Base-by-base conservation (phyloP, 257 asterid genomes). In the Solanum corneliomulleri region DNA sequence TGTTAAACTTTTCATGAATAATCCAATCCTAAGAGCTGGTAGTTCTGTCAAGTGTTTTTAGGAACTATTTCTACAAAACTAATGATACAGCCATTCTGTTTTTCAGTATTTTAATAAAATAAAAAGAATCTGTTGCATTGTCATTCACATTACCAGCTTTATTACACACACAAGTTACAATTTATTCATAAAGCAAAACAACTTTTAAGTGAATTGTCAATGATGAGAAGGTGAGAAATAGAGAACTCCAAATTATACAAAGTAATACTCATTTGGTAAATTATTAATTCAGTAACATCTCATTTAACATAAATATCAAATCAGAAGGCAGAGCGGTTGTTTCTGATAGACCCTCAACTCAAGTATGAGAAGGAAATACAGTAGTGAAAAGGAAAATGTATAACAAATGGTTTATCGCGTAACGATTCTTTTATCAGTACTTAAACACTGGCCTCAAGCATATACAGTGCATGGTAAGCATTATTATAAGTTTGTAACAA, bases 291-390 rank as follows among this genome's bases (percentile, higher is more conserved):
- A 56, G 62, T 7, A 23, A 3, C 62, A 56, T 2, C 62, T 7
- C 20, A 42, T 42, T 56, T 52, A 0, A 18, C n/a, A 56, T 56
- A 56, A 56, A 52, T 52, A 6, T 52, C 10, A 52, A 0, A 52
- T 7, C 18, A 0, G 10, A 52, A 52, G 0, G n/a, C 0, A 18
- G n/a, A 56, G 11, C 1, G 1, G 0, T 6, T 3, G 21, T 68
- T 68, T 68, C 21, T 13, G 0, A 68, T 12, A 66, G 18, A 66
- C 0, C 0, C 72, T 25, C 18, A 2, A 52, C 4, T 64, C 71
- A 64, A 64, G 71, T 11, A n/a, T 64, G 71, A 11, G 0, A 64
- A n/a, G 33, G 16, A 64, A 64, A n/a, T 62, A 62, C 3, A 62
- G 6, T 11, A n/a, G 7, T 11, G 16, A 66, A 66, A 66, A 3